Percentiles rank a stretch among this genome's conserved stretches.
phyloP scores from a whole-genome alignment of 176 grass and related monocot genomes.

The Ensete glaucum region DNA sequence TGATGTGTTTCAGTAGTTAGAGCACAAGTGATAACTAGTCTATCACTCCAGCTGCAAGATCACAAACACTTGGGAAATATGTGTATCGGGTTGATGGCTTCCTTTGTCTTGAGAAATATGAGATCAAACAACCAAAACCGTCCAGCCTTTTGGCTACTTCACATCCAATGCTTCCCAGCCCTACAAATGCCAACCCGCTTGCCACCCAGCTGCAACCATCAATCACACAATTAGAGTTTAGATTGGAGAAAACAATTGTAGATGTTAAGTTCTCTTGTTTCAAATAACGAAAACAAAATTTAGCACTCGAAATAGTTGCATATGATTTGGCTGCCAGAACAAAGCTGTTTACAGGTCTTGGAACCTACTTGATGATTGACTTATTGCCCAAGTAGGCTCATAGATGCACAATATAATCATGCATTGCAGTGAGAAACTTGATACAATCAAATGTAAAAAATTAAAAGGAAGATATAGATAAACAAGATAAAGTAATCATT shows the following conservation, averaged over 20 bases:
- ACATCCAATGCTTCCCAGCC: constrained; percentile 52
- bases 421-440: too few relatives aligned
- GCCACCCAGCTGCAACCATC: constrained; percentile 39
- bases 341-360: too few relatives aligned
- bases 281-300: too few relatives aligned
- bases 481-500: too few relatives aligned
- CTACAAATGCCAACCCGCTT: constrained; percentile 62
- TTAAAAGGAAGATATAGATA: too few relatives aligned
- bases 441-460: too few relatives aligned
- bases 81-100: constrained; percentile 2
- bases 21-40: neutral
- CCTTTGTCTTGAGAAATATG: constrained; percentile 10
- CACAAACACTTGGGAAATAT: neutral
- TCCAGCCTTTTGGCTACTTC: constrained; percentile 39
- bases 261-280: too few relatives aligned
- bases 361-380: too few relatives aligned
- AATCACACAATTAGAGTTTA: neutral
- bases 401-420: too few relatives aligned
- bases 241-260: neutral
- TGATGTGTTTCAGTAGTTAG: neutral
- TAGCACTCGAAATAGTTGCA: too few relatives aligned
- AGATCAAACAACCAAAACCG: constrained; percentile 41
- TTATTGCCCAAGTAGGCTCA: too few relatives aligned
- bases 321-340: too few relatives aligned
- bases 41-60: constrained; percentile 1